Base-by-base conservation (phyloP, 306 rosid genomes). In the Quercus gilva region DNA sequence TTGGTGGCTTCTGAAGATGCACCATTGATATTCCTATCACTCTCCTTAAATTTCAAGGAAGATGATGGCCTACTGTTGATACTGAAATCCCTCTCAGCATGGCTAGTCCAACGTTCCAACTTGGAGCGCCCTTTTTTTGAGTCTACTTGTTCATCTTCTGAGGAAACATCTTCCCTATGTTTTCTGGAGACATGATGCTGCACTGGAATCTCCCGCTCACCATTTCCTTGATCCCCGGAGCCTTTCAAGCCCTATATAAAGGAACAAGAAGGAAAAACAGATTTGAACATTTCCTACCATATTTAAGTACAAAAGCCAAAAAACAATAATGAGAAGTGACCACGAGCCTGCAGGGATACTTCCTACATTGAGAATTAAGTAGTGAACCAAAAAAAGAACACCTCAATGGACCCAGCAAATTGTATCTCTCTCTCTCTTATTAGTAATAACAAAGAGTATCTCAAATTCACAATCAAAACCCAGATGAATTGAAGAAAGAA, bases 31-130 rank as follows among this genome's bases (percentile, higher is more conserved):
- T 85, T 86, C 84, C 83, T 85, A 51, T 91, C 91, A 23, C 57
- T 41, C 41, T 88, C 85, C 87, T 90, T 91, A 56, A 88, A 78
- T 85, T 86, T 85, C 80, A 83, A 72, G 69, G 90, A 79, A 61
- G 94, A 87, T 7, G 90, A 83, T 29, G 95, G 84, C 90, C 92
- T 96, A 83, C 71, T 85, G 72, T 80, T 81, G 78, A 88, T 75
- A 57, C 74, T 75, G 76, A 87, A 93, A 83, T 96, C 98, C 81
- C 91, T 89, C 87, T 91, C 97, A 78, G 87, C 85, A 73, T 96
- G 96, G 82, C 99, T 96, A 20, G 98, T 91, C 99, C 99, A 96
- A 49, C 99, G 98, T 83, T 96, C 99, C 87, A 96, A 87, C 80
- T 96, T 96, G 73, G 99, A 90, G 55, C 96, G 92, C 74, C 99